phyloP scores from a whole-genome alignment of 306 rosid species.

The Abrus precatorius region DNA sequence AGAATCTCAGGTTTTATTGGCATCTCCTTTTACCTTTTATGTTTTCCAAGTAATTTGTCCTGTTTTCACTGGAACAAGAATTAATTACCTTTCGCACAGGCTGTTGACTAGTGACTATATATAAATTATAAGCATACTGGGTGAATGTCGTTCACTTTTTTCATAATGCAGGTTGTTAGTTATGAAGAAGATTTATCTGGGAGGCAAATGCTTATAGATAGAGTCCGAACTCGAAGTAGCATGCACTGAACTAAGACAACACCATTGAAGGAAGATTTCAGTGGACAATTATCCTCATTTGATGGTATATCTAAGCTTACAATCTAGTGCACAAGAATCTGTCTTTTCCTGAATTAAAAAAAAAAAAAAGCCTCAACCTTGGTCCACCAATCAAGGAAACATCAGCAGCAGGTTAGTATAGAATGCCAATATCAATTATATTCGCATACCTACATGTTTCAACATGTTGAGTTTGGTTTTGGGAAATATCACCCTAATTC shows the following conservation, averaged over 20 bases:
- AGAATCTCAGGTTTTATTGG: conserved; percentile 83
- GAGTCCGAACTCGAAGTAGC: conserved; percentile 81
- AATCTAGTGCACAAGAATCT: conserved; percentile 43
- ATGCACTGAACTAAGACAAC: conserved; percentile 49
- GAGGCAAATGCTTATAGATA: conserved; percentile 92
- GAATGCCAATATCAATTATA: conserved; percentile 34
- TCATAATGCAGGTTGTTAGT: conserved; percentile 76
- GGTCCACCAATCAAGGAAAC: conserved; percentile 40
- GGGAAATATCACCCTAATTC: conserved; percentile 32
- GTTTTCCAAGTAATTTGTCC: neutral
- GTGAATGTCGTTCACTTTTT: conserved; percentile 35
- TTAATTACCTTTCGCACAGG: conserved; percentile 19
- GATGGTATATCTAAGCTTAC: conserved; percentile 36
- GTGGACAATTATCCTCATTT: conserved; percentile 15
- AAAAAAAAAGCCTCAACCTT: conserved; percentile 22
- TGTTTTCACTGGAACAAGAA: conserved; percentile 16
- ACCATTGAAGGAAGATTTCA: conserved; percentile 18
- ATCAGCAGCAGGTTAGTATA: conserved; percentile 37
- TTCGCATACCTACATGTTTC: conserved; percentile 31
- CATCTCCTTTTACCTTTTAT: conserved; percentile 33
- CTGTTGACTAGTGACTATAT: conserved; percentile 14
- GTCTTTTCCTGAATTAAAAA: neutral
- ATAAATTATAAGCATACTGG: conserved; percentile 3
- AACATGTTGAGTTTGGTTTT: conserved; percentile 21
- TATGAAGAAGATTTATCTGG: conserved; percentile 94